These are phyloP conservation scores for Claviceps sp. DNA, from an alignment of 2,329 filamentous ascomycete genomes.

Conservation along the genomic window DNA sequence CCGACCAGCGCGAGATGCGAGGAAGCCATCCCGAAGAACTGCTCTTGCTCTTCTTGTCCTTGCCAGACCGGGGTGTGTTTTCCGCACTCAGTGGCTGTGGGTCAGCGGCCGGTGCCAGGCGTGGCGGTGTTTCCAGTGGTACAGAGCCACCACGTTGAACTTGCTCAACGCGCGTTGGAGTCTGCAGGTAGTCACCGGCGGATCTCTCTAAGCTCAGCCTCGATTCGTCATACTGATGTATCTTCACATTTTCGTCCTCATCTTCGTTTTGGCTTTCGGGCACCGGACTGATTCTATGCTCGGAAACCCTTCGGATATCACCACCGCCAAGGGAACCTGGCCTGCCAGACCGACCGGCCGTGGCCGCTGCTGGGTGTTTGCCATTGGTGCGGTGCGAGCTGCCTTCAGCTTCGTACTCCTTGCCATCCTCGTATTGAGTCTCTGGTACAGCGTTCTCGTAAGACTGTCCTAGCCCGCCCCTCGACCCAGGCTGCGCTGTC, in stretches of 20 bases:
- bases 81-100: constrained; percentile 49
- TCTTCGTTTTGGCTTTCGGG: constrained; percentile 66
- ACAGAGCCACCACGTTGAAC: constrained; percentile 36
- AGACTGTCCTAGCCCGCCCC: constrained; percentile 44
- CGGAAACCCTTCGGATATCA: constrained; percentile 47
- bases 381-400: constrained; percentile 55
- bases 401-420: constrained; percentile 74
- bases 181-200: constrained; percentile 40
- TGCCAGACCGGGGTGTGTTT: constrained; percentile 61
- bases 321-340: constrained; percentile 24
- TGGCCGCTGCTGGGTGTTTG: constrained; percentile 65
- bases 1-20: constrained; percentile 94
- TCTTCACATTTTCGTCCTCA: constrained; percentile 72
- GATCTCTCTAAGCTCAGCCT: constrained; percentile 25
- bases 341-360: constrained; percentile 41
- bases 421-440: constrained; percentile 52
- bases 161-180: constrained; percentile 39
- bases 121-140: constrained; percentile 46
- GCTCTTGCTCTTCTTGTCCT: constrained; percentile 79
- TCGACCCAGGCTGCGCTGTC: constrained; percentile 27
- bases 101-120: constrained; percentile 27
- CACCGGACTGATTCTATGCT: constrained; percentile 82
- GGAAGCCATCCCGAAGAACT: constrained; percentile 70
- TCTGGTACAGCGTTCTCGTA: constrained; percentile 55
- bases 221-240: constrained; percentile 43